Percentiles rank a stretch among this genome's conserved stretches.
These are phyloP conservation scores for Dissophora ornata DNA, from an alignment of 192 early-diverging fungal species.

Conservation along the genomic window DNA sequence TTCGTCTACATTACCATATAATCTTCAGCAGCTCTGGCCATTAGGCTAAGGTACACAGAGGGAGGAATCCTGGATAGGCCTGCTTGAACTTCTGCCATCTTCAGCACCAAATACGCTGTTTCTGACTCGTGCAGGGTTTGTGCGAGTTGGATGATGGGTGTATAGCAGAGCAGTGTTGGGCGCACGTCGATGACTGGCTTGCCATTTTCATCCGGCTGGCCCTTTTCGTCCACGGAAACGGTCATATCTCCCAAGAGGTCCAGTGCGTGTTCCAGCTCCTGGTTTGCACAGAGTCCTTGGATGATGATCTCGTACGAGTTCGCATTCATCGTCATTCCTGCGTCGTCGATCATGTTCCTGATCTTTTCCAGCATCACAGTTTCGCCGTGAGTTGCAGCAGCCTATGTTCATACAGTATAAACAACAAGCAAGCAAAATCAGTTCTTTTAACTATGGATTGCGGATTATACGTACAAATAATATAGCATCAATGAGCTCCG, in stretches of 20 bases:
- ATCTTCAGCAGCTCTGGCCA: conserved; percentile 56
- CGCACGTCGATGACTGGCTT: conserved; percentile 32
- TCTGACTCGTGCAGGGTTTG: conserved; percentile 38
- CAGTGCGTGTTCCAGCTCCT: conserved; percentile 51
- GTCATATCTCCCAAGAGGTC: conserved; percentile 58
- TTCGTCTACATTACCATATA: conserved; percentile 42
- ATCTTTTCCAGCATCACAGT: conserved; percentile 39
- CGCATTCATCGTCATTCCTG: conserved; percentile 36
- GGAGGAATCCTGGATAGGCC: conserved; percentile 46
- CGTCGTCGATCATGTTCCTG: conserved; percentile 5
- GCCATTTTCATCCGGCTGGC: conserved; percentile 45
- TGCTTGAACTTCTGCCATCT: conserved; percentile 54
- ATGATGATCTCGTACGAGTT: conserved; percentile 55
- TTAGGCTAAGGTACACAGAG: conserved; percentile 50
- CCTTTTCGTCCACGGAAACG: conserved; percentile 36
- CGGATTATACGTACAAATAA: no score
- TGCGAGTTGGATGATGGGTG: conserved; percentile 43
- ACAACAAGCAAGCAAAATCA: no score
- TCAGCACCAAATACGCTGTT: conserved; percentile 54
- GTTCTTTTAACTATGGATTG: no score
- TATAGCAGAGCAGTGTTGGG: conserved; percentile 43
- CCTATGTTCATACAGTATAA: conserved; percentile 15
- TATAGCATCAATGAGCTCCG: no score
- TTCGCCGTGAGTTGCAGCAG: conserved; percentile 27
- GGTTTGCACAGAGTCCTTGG: conserved; percentile 37